These are phyloP conservation scores for Solanum ahanhuiri DNA, from an alignment of 257 asterid genomes.

Conservation along the genomic window DNA sequence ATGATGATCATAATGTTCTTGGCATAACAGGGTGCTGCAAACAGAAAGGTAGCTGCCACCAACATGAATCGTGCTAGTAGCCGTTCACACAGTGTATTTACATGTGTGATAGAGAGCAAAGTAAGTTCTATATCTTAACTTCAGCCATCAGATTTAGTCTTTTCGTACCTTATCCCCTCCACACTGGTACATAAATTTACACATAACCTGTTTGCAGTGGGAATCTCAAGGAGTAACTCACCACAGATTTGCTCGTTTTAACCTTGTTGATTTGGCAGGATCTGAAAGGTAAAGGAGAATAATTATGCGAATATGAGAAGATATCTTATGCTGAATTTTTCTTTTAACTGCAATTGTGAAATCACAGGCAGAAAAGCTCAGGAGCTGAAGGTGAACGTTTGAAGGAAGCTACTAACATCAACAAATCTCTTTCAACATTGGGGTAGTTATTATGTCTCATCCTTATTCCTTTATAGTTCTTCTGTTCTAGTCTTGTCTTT, in stretches of 20 bases:
- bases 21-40: conserved; percentile 71
- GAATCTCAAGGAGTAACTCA: conserved; percentile 88
- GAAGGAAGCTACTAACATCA: conserved; percentile 95
- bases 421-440: conserved; percentile 92
- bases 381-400: conserved; percentile 99
- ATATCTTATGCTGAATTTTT: not conserved
- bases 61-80: conserved; percentile 98
- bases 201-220: conserved; percentile 39
- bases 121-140: conserved; percentile 24
- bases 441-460: conserved; percentile 45
- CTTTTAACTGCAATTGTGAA: conserved; percentile 4
- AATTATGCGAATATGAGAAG: not conserved
- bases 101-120: conserved; percentile 89
- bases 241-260: conserved; percentile 85
- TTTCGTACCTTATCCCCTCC: conserved; percentile 2
- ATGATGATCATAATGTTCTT: not conserved
- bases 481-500: not conserved
- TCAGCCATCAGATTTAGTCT: not conserved
- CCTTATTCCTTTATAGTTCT: not conserved
- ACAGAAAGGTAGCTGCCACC: conserved; percentile 96
- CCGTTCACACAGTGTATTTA: conserved; percentile 97
- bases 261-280: conserved; percentile 96
- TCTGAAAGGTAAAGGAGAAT: conserved; percentile 69
- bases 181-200: not conserved
- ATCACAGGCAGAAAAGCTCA: conserved; percentile 88